Percentiles rank a stretch among this genome's conserved stretches.
phyloP scores from a whole-genome alignment of 305 asterid genomes.

The Striga hermonthica region DNA sequence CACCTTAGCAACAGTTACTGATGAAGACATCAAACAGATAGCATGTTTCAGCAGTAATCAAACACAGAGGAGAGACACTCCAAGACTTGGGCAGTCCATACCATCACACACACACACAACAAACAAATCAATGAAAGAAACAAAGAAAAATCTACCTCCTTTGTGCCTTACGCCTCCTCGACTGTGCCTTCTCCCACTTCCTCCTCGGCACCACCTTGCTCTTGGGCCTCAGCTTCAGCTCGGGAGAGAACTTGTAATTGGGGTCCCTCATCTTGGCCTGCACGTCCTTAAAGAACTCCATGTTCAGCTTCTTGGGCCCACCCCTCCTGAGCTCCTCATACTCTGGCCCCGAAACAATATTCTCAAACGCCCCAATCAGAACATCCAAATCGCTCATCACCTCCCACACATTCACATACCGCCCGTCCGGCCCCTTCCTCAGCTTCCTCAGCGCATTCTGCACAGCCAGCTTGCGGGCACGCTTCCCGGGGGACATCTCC shows the following conservation, averaged over 20 bases:
- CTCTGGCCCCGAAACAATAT: constrained; percentile 87
- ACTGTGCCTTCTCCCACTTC: constrained; percentile 82
- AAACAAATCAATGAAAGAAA: not conserved
- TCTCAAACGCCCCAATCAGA: constrained; percentile 83
- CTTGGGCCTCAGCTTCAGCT: constrained; percentile 79
- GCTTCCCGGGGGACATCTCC: constrained; percentile 80
- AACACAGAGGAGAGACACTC: no score
- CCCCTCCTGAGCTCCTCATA: constrained; percentile 84
- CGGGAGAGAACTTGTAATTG: constrained; percentile 73
- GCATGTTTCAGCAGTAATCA: no score
- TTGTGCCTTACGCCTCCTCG: constrained; percentile 81
- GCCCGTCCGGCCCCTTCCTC: constrained; percentile 89
- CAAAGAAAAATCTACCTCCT: constrained; percentile 41
- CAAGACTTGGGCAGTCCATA: no score
- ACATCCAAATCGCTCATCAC: constrained; percentile 89
- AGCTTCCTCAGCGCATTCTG: constrained; percentile 84
- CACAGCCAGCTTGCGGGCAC: constrained; percentile 80
- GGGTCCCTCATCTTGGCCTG: constrained; percentile 96
- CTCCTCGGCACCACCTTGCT: constrained; percentile 69
- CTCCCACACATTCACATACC: constrained; percentile 91
- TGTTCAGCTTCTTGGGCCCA: constrained; percentile 80
- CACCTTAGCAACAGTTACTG: no score
- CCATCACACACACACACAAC: no score
- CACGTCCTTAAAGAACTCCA: constrained; percentile 80
- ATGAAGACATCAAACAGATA: no score